phyloP scores from a whole-genome alignment of 2,329 filamentous ascomycete genomes.

The Xylaria digitata region DNA sequence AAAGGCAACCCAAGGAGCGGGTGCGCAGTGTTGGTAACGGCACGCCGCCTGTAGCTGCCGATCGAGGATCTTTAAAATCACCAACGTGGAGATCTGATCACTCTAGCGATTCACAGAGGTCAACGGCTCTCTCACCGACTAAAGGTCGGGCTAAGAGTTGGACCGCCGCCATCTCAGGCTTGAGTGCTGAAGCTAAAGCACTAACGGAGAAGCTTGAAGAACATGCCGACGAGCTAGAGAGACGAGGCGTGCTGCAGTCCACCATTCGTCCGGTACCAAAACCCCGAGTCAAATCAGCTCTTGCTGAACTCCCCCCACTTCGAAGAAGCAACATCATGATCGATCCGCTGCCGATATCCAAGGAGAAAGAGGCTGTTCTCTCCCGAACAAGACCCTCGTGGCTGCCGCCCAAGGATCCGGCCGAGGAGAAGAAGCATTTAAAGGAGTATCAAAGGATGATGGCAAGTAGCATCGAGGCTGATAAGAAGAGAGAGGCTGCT shows the following conservation, averaged over 20 bases:
- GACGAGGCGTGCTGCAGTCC: conserved; percentile 52
- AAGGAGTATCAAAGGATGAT: conserved; percentile 89
- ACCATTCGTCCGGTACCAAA: conserved; percentile 53
- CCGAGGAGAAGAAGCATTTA: conserved; percentile 89
- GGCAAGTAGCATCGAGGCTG: conserved; percentile 69
- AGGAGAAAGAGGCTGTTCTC: conserved; percentile 86
- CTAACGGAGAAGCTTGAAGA: conserved; percentile 85
- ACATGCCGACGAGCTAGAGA: conserved; percentile 73
- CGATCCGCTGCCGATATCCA: conserved; percentile 83
- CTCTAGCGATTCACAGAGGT: conserved; percentile 50
- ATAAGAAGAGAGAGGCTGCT: conserved; percentile 67
- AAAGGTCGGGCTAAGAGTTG: conserved; percentile 77
- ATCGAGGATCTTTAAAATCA: conserved; percentile 70
- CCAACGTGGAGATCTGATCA: conserved; percentile 64
- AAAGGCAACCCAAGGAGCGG: conserved; percentile 62
- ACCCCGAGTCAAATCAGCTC: conserved; percentile 71
- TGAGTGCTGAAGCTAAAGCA: conserved; percentile 78
- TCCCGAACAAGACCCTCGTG: conserved; percentile 84
- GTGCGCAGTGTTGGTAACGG: conserved; percentile 71
- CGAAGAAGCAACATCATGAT: conserved; percentile 84
- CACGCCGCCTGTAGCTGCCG: conserved; percentile 68
- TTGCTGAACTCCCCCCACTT: conserved; percentile 76
- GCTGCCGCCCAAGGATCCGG: conserved; percentile 87
- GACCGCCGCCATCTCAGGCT: conserved; percentile 74
- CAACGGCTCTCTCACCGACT: conserved; percentile 54